Evolutionary conservation across 176 grass and related monocot species (phyloP).

Genomic region (Aegilops umbellulata): DNA sequence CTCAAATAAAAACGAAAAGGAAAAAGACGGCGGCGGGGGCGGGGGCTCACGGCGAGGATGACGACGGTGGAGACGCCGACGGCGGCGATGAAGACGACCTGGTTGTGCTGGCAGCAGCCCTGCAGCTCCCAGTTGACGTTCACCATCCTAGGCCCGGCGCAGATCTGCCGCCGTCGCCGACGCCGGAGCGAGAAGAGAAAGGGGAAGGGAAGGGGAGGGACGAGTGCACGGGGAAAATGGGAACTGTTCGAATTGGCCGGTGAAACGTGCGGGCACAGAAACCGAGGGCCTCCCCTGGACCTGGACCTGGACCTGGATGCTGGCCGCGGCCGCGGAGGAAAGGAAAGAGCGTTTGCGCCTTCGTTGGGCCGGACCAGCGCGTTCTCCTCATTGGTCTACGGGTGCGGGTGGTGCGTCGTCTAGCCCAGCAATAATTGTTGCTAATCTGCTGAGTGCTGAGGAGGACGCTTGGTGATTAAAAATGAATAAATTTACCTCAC

Average conservation of each 20-base stretch:
- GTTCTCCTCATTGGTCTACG: background rate
- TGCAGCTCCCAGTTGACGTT: constrained; percentile 83
- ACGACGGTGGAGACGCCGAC: constrained; percentile 85
- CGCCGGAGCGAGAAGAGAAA: background rate
- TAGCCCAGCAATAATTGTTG: background rate
- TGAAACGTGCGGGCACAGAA: constrained; percentile 38
- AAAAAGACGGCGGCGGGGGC: background rate
- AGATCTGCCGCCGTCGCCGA: constrained; percentile 37
- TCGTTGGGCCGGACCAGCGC: background rate
- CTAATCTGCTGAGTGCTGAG: background rate
- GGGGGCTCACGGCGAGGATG: constrained; percentile 75
- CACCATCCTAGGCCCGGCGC: constrained; percentile 24
- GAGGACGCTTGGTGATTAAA: too few relatives aligned
- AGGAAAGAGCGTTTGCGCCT: constrained; percentile 2
- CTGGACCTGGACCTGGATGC: background rate
- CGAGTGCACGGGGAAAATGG: background rate
- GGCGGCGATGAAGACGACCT: constrained; percentile 71
- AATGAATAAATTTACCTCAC: too few relatives aligned
- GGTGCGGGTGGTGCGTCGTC: background rate
- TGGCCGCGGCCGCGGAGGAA: background rate
- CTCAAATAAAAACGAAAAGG: too few relatives aligned
- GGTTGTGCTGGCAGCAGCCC: constrained; percentile 71
- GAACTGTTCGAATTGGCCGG: constrained; percentile 9
- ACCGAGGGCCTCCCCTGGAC: background rate
- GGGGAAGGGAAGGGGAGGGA: background rate